Conservation (phyloP, 2,329 filamentous ascomycete genomes). For the Claviceps cyperi region DNA sequence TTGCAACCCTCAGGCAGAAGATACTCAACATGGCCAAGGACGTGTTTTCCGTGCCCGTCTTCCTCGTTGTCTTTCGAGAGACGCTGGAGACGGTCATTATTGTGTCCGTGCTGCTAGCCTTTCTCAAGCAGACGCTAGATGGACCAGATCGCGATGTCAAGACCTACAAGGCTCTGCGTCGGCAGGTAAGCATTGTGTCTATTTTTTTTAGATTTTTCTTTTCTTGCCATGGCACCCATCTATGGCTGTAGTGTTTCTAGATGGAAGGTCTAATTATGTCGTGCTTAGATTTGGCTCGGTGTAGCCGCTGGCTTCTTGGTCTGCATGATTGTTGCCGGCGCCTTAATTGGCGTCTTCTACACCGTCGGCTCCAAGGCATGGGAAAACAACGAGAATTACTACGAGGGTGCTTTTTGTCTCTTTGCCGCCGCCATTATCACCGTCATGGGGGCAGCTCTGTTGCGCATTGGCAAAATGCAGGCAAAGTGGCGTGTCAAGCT, state of each 20-base stretch:
- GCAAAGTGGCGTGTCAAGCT: slow-evolving; percentile 83
- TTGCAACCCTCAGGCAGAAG: not conserved
- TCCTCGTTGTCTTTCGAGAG: slow-evolving; percentile 85
- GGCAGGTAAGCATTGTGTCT: slow-evolving; percentile 34
- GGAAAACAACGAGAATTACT: slow-evolving; percentile 56
- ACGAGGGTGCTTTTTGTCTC: slow-evolving; percentile 67
- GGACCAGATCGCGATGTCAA: slow-evolving; percentile 45
- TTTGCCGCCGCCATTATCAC: slow-evolving; percentile 69
- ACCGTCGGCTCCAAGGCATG: slow-evolving; percentile 51
- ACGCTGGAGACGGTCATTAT: slow-evolving; percentile 72
- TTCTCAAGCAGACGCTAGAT: slow-evolving; percentile 65
- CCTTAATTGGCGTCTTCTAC: slow-evolving; percentile 62
- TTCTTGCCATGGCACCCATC: not conserved
- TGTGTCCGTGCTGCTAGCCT: slow-evolving; percentile 73
- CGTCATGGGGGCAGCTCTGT: slow-evolving; percentile 62
- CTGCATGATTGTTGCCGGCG: slow-evolving; percentile 49
- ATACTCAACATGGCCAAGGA: slow-evolving; percentile 40
- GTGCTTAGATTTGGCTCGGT: slow-evolving; percentile 43
- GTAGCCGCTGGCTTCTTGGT: slow-evolving; percentile 46
- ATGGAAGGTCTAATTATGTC: no score
- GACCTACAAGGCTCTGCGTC: slow-evolving; percentile 53
- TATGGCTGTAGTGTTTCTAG: no score
- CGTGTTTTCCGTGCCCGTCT: slow-evolving; percentile 67
- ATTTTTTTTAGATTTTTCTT: not conserved
- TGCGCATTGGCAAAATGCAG: slow-evolving; percentile 70